Evolutionary conservation across 2,329 filamentous ascomycete species (phyloP).

Genomic region (Stagonosporopsis tanaceti): DNA sequence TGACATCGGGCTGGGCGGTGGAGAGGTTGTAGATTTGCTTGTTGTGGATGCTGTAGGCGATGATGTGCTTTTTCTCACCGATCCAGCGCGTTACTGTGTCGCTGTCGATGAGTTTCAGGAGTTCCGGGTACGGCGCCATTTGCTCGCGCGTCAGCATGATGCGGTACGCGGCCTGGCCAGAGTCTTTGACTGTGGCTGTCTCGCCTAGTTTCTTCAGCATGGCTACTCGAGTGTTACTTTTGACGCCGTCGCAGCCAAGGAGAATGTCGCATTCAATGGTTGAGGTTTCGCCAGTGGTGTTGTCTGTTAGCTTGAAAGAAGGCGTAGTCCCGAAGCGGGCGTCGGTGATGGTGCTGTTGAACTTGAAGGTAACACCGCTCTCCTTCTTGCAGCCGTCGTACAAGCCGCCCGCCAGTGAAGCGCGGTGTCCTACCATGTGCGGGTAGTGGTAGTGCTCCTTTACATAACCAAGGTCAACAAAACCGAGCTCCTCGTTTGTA

Average conservation of each 20-base stretch:
- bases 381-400: constrained; percentile 75
- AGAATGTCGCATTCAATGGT: constrained; percentile 59
- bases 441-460: constrained; percentile 73
- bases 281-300: constrained; percentile 62
- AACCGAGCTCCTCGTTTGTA: constrained; percentile 72
- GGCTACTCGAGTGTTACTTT: constrained; percentile 55
- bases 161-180: constrained; percentile 79
- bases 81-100: constrained; percentile 78
- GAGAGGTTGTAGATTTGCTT: constrained; percentile 74
- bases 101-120: constrained; percentile 71
- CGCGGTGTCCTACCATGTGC: constrained; percentile 81
- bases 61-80: constrained; percentile 76
- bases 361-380: constrained; percentile 70
- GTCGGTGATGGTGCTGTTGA: constrained; percentile 64
- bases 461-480: constrained; percentile 74
- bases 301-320: constrained; percentile 65
- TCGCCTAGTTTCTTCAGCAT: constrained; percentile 64
- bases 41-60: constrained; percentile 76
- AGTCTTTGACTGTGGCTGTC: constrained; percentile 68
- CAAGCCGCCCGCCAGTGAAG: constrained; percentile 72
- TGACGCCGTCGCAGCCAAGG: constrained; percentile 59
- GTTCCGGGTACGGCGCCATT: constrained; percentile 72
- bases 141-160: constrained; percentile 76
- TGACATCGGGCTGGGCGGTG: constrained; percentile 67
- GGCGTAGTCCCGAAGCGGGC: constrained; percentile 67